These are phyloP conservation scores for Paracamarosporium sp. DNA, from an alignment of 2,329 filamentous ascomycete genomes.

Conservation along the genomic window DNA sequence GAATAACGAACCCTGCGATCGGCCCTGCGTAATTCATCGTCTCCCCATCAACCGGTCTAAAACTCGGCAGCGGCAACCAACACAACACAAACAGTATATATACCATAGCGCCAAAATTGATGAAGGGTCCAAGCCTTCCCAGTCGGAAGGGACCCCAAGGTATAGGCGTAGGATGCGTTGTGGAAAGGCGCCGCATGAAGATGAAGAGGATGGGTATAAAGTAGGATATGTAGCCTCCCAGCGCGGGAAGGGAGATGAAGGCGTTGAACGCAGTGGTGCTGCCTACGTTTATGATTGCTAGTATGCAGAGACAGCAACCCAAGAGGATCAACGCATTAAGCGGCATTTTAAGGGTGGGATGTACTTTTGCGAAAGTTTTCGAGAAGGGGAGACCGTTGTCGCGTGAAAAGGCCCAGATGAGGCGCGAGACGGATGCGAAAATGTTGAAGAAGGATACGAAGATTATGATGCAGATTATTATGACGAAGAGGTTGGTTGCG, in stretches of 20 bases:
- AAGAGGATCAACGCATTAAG: constrained; percentile 27
- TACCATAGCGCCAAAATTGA: constrained; percentile 30
- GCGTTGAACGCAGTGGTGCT: constrained; percentile 36
- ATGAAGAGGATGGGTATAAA: constrained; percentile 35
- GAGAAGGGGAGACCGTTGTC: constrained; percentile 53
- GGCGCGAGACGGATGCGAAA: constrained; percentile 55
- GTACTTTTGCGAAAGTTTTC: constrained; percentile 32
- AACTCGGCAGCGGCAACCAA: constrained; percentile 35
- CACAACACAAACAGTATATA: constrained; percentile 32
- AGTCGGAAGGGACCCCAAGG: constrained; percentile 30
- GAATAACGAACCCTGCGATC: constrained; percentile 25
- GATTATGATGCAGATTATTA: constrained; percentile 40
- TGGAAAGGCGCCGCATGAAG: constrained; percentile 20
- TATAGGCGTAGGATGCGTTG: constrained; percentile 12
- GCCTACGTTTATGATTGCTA: constrained; percentile 36
- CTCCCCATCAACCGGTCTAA: constrained; percentile 21
- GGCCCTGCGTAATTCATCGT: constrained; percentile 39
- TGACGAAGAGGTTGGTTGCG: constrained; percentile 52
- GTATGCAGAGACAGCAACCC: constrained; percentile 33
- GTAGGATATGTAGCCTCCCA: constrained; percentile 40
- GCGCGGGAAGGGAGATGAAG: constrained; percentile 36
- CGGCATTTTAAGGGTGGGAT: constrained; percentile 26
- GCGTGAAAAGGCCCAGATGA: constrained; percentile 58
- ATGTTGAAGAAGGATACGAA: constrained; percentile 46
- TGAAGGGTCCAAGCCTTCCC: constrained; percentile 21